Evolutionary conservation across 1,284 basidiomycete species (phyloP).

Genomic region (Wolfiporia cocos): DNA sequence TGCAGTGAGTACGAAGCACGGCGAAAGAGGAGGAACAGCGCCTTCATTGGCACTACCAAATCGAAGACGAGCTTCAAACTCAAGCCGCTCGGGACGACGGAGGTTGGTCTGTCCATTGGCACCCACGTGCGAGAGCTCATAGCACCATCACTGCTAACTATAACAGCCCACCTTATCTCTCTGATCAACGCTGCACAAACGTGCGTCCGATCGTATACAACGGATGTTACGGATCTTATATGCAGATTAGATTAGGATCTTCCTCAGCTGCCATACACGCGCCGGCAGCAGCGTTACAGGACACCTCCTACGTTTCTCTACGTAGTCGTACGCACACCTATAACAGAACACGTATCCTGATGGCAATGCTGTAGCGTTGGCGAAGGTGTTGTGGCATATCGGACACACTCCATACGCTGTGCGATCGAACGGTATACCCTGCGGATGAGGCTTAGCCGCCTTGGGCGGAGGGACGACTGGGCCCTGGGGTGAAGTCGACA

Average conservation of each 20-base stretch:
- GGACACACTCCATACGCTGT: conserved; percentile 79
- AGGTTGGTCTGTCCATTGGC: too few relatives aligned
- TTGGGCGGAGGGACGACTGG: conserved; percentile 72
- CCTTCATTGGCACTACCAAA: conserved; percentile 7
- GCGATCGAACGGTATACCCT: conserved; percentile 52
- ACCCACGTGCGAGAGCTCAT: conserved; percentile 8
- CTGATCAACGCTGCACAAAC: conserved; percentile 22
- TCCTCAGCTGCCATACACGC: conserved; percentile 78
- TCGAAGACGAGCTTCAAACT: too few relatives aligned
- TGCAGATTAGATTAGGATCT: conserved; percentile 66
- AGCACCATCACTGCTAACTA: conserved; percentile 6
- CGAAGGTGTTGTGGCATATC: conserved; percentile 70
- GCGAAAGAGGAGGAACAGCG: not conserved
- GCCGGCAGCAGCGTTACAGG: conserved; percentile 82
- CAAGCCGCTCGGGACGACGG: too few relatives aligned
- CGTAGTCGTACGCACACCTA: conserved; percentile 83
- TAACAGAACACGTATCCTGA: conserved; percentile 97
- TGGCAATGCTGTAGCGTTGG: conserved; percentile 88
- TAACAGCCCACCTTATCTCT: conserved; percentile 17
- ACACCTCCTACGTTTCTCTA: conserved; percentile 75
- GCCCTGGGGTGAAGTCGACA: conserved; percentile 53
- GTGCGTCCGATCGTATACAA: conserved; percentile 18
- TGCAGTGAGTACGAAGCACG: not conserved
- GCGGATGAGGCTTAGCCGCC: conserved; percentile 67
- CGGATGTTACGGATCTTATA: conserved; percentile 6